These are phyloP conservation scores for Durotheca rogersii DNA, from an alignment of 495 filamentous ascomycete species.

Conservation along the genomic window DNA sequence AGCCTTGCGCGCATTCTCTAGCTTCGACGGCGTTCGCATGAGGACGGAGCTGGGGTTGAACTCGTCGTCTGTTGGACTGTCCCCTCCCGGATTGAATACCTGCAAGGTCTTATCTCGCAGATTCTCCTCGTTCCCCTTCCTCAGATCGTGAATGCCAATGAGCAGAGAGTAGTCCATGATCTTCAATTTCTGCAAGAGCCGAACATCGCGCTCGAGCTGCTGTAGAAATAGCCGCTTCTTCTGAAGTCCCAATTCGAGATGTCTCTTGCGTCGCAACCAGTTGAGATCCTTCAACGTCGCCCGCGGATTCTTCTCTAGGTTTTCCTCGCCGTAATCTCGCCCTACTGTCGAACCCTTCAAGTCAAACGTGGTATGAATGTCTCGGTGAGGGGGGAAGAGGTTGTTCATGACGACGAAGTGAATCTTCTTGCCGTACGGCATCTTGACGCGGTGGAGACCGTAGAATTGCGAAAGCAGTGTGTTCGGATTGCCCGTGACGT, in stretches of 20 bases:
- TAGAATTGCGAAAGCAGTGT: slow-evolving; percentile 98
- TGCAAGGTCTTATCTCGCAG: slow-evolving; percentile 91
- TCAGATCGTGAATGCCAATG: slow-evolving; percentile 88
- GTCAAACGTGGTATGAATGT: slow-evolving; percentile 97
- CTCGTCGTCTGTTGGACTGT: slow-evolving; percentile 53
- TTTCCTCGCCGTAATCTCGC: slow-evolving; percentile 84
- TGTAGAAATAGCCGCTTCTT: slow-evolving; percentile 86
- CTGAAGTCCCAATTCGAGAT: slow-evolving; percentile 81
- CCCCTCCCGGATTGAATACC: slow-evolving; percentile 90
- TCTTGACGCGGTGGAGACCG: slow-evolving; percentile 95
- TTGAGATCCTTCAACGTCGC: slow-evolving; percentile 97
- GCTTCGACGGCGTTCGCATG: slow-evolving; percentile 88
- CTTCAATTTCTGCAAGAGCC: slow-evolving; percentile 77
- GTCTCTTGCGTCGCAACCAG: slow-evolving; percentile 83
- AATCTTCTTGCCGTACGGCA: slow-evolving; percentile 96
- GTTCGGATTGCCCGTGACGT: slow-evolving; percentile 90
- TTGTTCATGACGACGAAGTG: slow-evolving; percentile 99
- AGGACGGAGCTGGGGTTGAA: slow-evolving; percentile 60
- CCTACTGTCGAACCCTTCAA: slow-evolving; percentile 97
- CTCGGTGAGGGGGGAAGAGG: slow-evolving; percentile 92
- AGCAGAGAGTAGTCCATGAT: slow-evolving; percentile 99
- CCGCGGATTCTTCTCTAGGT: slow-evolving; percentile 82
- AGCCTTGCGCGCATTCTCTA: slow-evolving; percentile 90
- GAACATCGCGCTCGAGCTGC: slow-evolving; percentile 85
- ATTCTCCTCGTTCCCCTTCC: slow-evolving; percentile 90